Conservation (phyloP, 2,329 filamentous ascomycete species). For the Chalara sp. region DNA sequence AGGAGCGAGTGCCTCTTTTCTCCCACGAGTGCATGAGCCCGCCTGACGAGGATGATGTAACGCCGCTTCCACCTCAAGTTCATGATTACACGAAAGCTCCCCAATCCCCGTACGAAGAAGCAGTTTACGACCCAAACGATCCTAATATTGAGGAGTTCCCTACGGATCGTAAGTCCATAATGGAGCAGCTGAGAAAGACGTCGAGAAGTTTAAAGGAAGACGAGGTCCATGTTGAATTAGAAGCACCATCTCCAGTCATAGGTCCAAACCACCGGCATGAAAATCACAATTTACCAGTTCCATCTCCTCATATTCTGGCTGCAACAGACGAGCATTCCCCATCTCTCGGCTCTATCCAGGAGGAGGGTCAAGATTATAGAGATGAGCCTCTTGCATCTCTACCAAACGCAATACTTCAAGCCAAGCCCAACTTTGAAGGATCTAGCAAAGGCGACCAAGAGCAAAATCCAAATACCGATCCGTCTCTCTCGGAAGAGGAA, state of each 20-base stretch:
- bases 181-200: constrained; percentile 16
- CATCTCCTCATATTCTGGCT: constrained; percentile 10
- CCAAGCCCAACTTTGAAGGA: too few species aligned
- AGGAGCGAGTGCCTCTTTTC: constrained; percentile 25
- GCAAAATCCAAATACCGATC: neutral
- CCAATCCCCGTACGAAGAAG: constrained; percentile 4
- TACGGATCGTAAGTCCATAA: constrained; percentile 18
- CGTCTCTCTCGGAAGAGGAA: neutral
- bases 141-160: constrained; percentile 23
- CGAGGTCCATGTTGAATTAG: constrained; percentile 11
- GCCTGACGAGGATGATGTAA: constrained; percentile 11
- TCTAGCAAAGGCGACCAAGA: too few species aligned
- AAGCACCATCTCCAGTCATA: constrained; percentile 15
- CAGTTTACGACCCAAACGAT: constrained; percentile 19
- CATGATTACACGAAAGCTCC: neutral
- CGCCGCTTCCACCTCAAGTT: neutral
- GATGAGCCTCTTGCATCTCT: constrained; percentile 3
- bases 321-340: constrained; percentile 10
- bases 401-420: neutral
- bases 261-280: constrained; percentile 6
- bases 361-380: constrained; percentile 16
- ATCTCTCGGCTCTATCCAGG: constrained; percentile 18
- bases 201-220: constrained; percentile 19
- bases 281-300: neutral
- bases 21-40: constrained; percentile 19